Evolutionary conservation across 805 yeast species (phyloP), one percentile per base, ranked within the genome.

Genomic region (Candida patagonica): DNA sequence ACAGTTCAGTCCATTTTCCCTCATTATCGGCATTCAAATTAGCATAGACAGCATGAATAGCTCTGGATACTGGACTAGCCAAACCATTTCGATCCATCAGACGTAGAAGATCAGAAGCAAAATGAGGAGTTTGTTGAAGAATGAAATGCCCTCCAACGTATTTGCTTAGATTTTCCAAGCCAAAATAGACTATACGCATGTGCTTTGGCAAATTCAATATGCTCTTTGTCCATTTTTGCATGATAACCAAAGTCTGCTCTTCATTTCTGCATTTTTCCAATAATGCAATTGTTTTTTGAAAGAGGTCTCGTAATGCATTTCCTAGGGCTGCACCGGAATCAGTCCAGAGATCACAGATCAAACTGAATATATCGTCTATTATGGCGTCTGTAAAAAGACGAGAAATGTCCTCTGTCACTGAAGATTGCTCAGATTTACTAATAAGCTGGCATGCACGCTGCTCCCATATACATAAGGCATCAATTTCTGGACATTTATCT

Each of bases 311-410:
- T 38, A 84, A 56, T 0, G 94, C 78, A 52, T 80, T 83, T 5
- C 80, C 75, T 21, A 83, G 56, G 0, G 94, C 78, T 2, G 82
- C 75, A 4, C 80, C 78, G 1, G 83, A 71, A 37, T 78, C 83
- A 39, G 74, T 75, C 77, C 87, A 78, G 54, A 73, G 77, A 47
- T 78, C 87, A 27, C 79, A 59, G 10, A 80, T 68, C 54, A 72
- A 80, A 27, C 47, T 46, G 34, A 60, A 57, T 6, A 60, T 43
- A 4, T 21, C 20, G 35, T 52, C 45, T 13, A 49, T 45, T 19
- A 50, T 55, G 6, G 40, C 30, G 12, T 40, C 47, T 1, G 51
- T 32, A n/a, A 52, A 46, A 15, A 35, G 9, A 21, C 8, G 20
- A 8, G 25, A 12, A 16, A 32, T 17, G 27, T 5, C 25, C 25